Conservation (phyloP, 2,329 filamentous ascomycete species). For the Trichoderma polysporum region DNA sequence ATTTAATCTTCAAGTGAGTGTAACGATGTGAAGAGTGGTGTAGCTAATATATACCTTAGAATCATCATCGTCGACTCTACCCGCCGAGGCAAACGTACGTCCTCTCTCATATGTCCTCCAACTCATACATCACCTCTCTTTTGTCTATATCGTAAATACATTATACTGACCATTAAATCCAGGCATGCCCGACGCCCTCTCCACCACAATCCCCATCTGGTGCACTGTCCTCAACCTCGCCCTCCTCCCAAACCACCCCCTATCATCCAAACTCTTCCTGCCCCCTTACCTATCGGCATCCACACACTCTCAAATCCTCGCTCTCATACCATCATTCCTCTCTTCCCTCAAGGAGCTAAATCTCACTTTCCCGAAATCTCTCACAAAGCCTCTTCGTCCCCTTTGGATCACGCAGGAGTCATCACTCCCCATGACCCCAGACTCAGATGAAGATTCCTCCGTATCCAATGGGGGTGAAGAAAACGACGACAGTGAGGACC, state of each 20-base stretch:
- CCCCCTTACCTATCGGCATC: constrained; percentile 69
- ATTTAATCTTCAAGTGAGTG: not conserved
- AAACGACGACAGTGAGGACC: not conserved
- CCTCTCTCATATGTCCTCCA: not conserved
- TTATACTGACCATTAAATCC: constrained; percentile 21
- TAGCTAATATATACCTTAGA: constrained; percentile 36
- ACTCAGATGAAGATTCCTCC: constrained; percentile 26
- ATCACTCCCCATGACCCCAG: constrained; percentile 33
- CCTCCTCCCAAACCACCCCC: constrained; percentile 63
- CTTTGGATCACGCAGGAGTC: constrained; percentile 78
- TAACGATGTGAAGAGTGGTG: not conserved
- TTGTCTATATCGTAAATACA: not conserved
- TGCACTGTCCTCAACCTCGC: constrained; percentile 79
- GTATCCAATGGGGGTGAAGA: no score
- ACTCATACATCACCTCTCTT: not conserved
- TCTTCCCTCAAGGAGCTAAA: constrained; percentile 54
- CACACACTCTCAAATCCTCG: constrained; percentile 75
- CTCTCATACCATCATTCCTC: constrained; percentile 57
- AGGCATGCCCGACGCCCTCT: constrained; percentile 91
- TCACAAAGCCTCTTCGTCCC: constrained; percentile 72
- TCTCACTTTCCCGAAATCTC: constrained; percentile 51
- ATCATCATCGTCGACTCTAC: constrained; percentile 92
- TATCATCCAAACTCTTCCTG: constrained; percentile 59
- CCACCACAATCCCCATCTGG: constrained; percentile 94
- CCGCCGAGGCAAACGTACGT: constrained; percentile 76